Conservation (phyloP, 306 rosid genomes). For the Lagenaria siceraria region DNA sequence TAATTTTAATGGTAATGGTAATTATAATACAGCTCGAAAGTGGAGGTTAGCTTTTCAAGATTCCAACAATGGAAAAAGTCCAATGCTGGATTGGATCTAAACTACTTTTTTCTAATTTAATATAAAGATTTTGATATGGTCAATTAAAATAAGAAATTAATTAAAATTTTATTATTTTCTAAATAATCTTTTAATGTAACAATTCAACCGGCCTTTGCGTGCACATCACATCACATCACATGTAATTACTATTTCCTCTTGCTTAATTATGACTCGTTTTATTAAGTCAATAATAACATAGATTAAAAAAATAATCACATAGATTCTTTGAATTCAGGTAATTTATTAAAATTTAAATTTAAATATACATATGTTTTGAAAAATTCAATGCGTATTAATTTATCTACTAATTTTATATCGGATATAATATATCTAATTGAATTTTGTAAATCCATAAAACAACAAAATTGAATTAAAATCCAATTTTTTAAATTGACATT, state of each 20-base stretch:
- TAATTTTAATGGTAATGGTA: no score
- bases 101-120: background rate
- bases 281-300: background rate
- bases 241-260: background rate
- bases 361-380: no score
- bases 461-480: no score
- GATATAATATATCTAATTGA: no score
- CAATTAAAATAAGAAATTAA: background rate
- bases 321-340: no score
- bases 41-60: background rate
- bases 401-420: no score
- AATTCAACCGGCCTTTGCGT: background rate
- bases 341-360: no score
- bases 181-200: background rate
- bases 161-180: background rate
- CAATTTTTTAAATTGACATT: no score
- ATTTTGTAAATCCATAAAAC: no score
- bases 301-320: no score
- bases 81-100: background rate
- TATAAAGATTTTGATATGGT: background rate
- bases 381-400: no score
- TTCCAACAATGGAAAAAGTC: background rate
- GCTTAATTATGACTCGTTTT: background rate
- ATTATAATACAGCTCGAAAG: background rate
- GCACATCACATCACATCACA: background rate